Conservation (phyloP, 2,329 filamentous ascomycete genomes). For the Nannizziopsis barbatae region DNA sequence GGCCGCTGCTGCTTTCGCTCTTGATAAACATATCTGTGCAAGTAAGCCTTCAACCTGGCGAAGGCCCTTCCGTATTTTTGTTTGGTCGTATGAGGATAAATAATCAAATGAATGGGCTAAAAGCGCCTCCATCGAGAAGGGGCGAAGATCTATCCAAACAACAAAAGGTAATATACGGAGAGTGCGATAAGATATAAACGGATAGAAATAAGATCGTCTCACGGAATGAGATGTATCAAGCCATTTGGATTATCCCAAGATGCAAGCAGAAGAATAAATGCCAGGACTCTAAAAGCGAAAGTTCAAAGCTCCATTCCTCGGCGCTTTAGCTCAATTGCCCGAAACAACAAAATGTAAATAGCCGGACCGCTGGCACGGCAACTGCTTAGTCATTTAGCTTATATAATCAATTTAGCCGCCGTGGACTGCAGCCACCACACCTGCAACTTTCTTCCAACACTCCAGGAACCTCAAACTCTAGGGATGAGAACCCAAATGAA, state of each 20-base stretch:
- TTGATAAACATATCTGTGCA: constrained; percentile 81
- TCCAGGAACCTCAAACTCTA: too few species aligned
- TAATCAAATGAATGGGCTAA: constrained; percentile 92
- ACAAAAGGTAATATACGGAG: too few species aligned
- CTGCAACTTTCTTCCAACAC: too few species aligned
- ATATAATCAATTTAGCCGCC: not conserved
- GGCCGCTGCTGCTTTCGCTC: constrained; percentile 20
- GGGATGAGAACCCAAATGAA: too few species aligned
- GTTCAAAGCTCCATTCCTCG: not conserved
- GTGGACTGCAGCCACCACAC: not conserved
- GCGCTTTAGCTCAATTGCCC: not conserved
- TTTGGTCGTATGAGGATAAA: constrained; percentile 79
- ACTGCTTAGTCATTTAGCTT: too few species aligned
- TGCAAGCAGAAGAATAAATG: not conserved
- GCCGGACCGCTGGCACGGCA: constrained; percentile 3
- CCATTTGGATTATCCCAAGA: too few species aligned
- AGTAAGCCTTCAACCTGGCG: constrained; percentile 88
- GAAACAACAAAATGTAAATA: constrained; percentile 5
- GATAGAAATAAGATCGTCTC: too few species aligned
- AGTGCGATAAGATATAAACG: too few species aligned
- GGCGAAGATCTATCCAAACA: too few species aligned
- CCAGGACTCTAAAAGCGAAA: not conserved
- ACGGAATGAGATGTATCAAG: too few species aligned
- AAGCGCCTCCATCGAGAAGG: constrained; percentile 65
- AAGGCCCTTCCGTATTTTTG: constrained; percentile 85